A percentile compares a stretch with the other conserved stretches of the same genome.
Conservation (phyloP, 805 yeast species). For the Starmerella bombicola region DNA sequence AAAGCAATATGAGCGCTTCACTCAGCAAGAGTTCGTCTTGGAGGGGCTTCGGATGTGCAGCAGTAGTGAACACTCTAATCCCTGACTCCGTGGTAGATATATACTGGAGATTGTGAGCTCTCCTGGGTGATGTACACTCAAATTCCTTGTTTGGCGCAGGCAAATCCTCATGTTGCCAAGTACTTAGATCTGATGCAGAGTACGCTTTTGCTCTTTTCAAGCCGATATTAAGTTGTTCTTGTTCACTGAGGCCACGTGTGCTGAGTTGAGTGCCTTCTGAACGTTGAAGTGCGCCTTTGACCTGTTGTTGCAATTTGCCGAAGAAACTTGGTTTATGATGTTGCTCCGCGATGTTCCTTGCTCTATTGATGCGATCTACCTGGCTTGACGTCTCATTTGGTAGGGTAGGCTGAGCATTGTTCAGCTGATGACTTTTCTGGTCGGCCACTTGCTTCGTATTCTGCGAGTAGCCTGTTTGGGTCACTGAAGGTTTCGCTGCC, state of each 20-base stretch:
- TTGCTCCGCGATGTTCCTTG: not conserved
- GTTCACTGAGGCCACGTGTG: not conserved
- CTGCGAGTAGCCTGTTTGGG: not conserved
- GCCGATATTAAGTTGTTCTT: not conserved
- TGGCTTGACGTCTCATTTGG: not conserved
- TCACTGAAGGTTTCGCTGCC: not conserved
- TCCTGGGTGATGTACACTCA: not conserved
- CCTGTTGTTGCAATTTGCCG: not conserved
- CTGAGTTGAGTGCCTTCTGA: not conserved
- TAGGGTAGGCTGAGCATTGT: not conserved
- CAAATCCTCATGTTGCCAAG: conserved; percentile 5
- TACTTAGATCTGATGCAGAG: not conserved
- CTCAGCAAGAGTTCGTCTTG: conserved; percentile 13
- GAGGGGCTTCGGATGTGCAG: not conserved
- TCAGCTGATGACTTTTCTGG: not conserved
- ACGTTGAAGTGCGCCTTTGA: not conserved
- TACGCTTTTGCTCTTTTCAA: not conserved
- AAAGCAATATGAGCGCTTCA: conserved; percentile 1
- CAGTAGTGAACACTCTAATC: not conserved
- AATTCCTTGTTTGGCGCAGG: conserved; percentile 5
- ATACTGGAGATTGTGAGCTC: not conserved
- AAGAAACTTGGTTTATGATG: not conserved
- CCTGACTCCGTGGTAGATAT: conserved; percentile 1
- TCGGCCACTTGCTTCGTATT: not conserved
- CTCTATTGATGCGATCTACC: not conserved